These are phyloP conservation scores for Plantago lanceolata DNA, from an alignment of 305 asterid species.

Conservation along the genomic window DNA sequence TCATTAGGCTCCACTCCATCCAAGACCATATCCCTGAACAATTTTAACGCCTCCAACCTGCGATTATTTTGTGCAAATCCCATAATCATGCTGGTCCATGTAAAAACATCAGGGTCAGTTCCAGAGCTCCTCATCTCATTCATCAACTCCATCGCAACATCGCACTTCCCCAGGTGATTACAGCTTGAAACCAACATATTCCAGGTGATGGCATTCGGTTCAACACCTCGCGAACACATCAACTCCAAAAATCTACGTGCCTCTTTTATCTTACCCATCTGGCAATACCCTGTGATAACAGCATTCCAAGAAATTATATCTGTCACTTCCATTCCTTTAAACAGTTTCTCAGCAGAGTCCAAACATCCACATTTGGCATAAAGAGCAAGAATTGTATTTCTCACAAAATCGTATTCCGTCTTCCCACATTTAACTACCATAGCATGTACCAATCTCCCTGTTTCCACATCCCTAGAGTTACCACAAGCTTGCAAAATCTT, in stretches of 20 bases:
- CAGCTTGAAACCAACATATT: slow-evolving; percentile 53
- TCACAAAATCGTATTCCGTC: slow-evolving; percentile 41
- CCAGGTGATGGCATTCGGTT: slow-evolving; percentile 63
- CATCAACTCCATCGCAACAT: slow-evolving; percentile 51
- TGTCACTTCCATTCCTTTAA: slow-evolving; percentile 42
- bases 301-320: slow-evolving; percentile 75
- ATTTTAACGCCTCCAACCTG: slow-evolving; percentile 41
- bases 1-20: slow-evolving; percentile 62
- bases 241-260: slow-evolving; percentile 41
- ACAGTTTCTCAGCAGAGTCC: slow-evolving; percentile 45
- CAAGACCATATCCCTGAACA: slow-evolving; percentile 49
- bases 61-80: slow-evolving; percentile 58
- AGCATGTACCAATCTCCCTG: slow-evolving; percentile 59
- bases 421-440: slow-evolving; percentile 43
- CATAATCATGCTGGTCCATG: slow-evolving; percentile 63
- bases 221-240: slow-evolving; percentile 48
- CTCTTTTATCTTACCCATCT: slow-evolving; percentile 44
- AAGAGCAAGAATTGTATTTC: slow-evolving; percentile 62
- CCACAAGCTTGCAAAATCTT: slow-evolving; percentile 71
- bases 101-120: slow-evolving; percentile 53
- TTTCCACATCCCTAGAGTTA: slow-evolving; percentile 53
- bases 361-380: slow-evolving; percentile 62
- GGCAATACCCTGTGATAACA: slow-evolving; percentile 55
- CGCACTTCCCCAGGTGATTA: slow-evolving; percentile 53
- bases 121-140: slow-evolving; percentile 54